Percentiles rank a stretch among this genome's conserved stretches.
Conservation (phyloP, 441 rosid species). For the Macaranga tanarius region DNA sequence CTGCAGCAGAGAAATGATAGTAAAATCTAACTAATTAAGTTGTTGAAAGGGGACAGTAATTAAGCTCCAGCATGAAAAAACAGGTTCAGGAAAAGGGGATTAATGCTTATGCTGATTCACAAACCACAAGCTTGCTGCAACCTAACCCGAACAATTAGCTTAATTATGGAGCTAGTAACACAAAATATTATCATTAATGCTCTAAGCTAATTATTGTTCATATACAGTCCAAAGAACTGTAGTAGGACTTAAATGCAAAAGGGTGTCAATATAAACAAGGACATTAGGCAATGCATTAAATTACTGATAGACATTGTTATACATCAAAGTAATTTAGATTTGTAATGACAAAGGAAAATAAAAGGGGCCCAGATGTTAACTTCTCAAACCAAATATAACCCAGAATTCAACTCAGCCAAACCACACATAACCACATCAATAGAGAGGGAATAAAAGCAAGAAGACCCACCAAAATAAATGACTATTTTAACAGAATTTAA, state of each 20-base stretch:
- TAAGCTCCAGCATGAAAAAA: slow-evolving; percentile 22
- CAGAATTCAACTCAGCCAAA: neutral
- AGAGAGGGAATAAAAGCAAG: neutral
- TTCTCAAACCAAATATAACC: slow-evolving; percentile 1
- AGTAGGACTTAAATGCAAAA: slow-evolving; percentile 11
- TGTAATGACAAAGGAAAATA: neutral
- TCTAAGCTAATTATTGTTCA: slow-evolving; percentile 12
- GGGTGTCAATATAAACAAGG: neutral
- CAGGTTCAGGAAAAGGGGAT: slow-evolving; percentile 9
- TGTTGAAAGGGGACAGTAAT: slow-evolving; percentile 8
- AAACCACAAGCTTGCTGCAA: slow-evolving; percentile 12
- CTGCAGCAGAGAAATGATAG: slow-evolving; percentile 25
- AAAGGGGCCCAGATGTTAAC: neutral
- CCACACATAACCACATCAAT: slow-evolving; percentile 9
- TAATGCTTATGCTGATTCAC: neutral
- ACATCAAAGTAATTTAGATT: neutral
- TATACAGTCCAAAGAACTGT: slow-evolving; percentile 6
- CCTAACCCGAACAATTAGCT: slow-evolving; percentile 22
- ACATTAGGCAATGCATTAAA: slow-evolving; percentile 1
- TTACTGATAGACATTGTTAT: neutral
- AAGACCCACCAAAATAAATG: neutral
- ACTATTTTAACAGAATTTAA: neutral
- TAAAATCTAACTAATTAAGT: neutral
- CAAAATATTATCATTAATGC: slow-evolving; percentile 11
- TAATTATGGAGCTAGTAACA: neutral